Percentiles rank a stretch among this genome's conserved stretches.
These are phyloP conservation scores for Beauveria scarabaeidicola DNA, from an alignment of 2,329 filamentous ascomycete species.

Conservation along the genomic window DNA sequence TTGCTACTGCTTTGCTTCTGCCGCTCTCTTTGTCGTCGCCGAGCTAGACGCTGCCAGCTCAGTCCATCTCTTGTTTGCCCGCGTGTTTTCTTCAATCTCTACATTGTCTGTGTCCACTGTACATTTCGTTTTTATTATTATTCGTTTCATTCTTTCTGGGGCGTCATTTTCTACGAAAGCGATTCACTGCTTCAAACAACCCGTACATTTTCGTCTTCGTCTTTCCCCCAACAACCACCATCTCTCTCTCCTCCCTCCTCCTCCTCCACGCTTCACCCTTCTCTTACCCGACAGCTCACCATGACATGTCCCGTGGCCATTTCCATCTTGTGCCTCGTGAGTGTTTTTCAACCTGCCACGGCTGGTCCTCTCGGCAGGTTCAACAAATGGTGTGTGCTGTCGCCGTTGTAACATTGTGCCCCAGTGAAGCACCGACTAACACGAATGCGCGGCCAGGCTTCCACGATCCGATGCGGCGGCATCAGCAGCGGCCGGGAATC, in stretches of 20 bases:
- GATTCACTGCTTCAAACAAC: neutral
- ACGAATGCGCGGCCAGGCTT: neutral
- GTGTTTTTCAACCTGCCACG: constrained; percentile 22
- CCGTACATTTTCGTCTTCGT: too few relatives aligned
- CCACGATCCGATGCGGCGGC: neutral
- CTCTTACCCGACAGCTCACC: neutral
- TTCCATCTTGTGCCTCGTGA: constrained; percentile 20
- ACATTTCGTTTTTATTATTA: too few relatives aligned
- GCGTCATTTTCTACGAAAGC: too few relatives aligned
- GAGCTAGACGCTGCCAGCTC: too few relatives aligned
- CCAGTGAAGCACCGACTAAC: neutral
- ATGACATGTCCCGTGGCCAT: constrained; percentile 17
- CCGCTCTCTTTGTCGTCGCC: too few relatives aligned
- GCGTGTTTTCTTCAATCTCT: too few relatives aligned
- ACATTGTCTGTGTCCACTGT: too few relatives aligned
- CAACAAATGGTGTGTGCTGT: constrained; percentile 19
- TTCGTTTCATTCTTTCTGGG: too few relatives aligned
- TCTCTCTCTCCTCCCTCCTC: neutral
- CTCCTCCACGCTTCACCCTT: neutral
- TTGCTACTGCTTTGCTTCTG: neutral
- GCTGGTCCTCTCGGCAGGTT: constrained; percentile 29
- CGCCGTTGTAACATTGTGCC: neutral
- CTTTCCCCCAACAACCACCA: neutral
- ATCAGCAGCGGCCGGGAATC: neutral
- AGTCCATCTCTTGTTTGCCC: too few relatives aligned